Conservation (phyloP, 805 yeast species). For the Candida anglica region DNA sequence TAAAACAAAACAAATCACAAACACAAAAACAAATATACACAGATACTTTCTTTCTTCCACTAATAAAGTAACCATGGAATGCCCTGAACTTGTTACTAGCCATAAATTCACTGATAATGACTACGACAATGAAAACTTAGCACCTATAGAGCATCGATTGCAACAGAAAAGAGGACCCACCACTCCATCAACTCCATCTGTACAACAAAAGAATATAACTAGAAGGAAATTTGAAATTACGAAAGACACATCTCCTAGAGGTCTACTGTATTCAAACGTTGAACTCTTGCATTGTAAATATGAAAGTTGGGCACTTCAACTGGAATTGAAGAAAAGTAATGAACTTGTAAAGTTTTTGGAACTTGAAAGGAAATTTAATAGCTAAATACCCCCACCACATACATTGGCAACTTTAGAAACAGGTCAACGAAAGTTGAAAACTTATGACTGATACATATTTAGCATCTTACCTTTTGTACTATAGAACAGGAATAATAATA, state of each 20-base stretch:
- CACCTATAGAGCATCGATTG: background rate
- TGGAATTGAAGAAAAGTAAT: slow-evolving; percentile 16
- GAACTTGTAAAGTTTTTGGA: slow-evolving; percentile 26
- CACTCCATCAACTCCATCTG: slow-evolving; percentile 31
- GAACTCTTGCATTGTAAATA: slow-evolving; percentile 22
- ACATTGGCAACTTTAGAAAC: too few species aligned
- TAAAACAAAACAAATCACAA: too few species aligned
- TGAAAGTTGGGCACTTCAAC: slow-evolving; percentile 27
- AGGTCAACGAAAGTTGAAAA: too few species aligned
- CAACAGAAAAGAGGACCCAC: slow-evolving; percentile 27
- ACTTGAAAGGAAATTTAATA: slow-evolving; percentile 23
- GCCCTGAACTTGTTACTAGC: too few species aligned
- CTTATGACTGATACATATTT: too few species aligned
- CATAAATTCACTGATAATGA: background rate
- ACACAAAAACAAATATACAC: background rate
- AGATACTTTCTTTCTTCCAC: background rate
- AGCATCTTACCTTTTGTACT: too few species aligned
- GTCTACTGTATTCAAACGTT: slow-evolving; percentile 3
- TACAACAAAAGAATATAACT: slow-evolving; percentile 15
- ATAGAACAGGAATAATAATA: too few species aligned
- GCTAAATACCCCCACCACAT: too few species aligned
- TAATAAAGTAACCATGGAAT: slow-evolving; percentile 1
- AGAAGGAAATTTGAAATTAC: slow-evolving; percentile 10
- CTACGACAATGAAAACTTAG: background rate
- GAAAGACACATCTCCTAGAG: slow-evolving; percentile 4